These are phyloP conservation scores for Leptodontidium sp. DNA, from an alignment of 2,329 filamentous ascomycete species.

Conservation along the genomic window DNA sequence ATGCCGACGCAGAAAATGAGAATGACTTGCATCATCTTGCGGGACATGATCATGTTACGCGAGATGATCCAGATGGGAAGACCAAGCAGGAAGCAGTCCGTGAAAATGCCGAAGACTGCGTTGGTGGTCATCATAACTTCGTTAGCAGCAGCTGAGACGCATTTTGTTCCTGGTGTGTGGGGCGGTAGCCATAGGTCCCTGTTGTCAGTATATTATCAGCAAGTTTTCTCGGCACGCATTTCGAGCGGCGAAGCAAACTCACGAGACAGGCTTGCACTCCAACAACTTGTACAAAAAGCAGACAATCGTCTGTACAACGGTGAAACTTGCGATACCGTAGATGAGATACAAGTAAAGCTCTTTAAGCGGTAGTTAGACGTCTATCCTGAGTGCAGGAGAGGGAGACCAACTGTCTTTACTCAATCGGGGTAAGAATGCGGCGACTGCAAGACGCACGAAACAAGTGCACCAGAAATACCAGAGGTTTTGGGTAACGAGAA, in stretches of 20 bases:
- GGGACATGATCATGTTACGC: conserved; percentile 47
- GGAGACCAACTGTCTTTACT: conserved; percentile 46
- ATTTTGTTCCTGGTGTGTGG: conserved; percentile 15
- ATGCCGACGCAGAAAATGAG: conserved; percentile 49
- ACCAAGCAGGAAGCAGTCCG: conserved; percentile 49
- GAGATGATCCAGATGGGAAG: conserved; percentile 51
- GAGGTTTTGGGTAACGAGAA: conserved; percentile 29
- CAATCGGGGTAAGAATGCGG: conserved; percentile 48
- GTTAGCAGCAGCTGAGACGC: conserved; percentile 30
- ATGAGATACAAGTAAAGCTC: conserved; percentile 17
- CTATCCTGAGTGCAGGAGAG: not conserved
- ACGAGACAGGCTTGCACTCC: conserved; percentile 18
- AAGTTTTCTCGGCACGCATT: not conserved
- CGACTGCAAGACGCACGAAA: conserved; percentile 47
- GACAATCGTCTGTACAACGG: conserved; percentile 16
- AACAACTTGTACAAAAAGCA: conserved; percentile 16
- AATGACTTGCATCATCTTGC: conserved; percentile 23
- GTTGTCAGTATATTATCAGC: not conserved
- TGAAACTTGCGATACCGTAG: conserved; percentile 12
- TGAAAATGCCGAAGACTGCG: conserved; percentile 44
- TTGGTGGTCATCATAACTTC: conserved; percentile 48
- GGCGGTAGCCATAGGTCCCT: conserved; percentile 29
- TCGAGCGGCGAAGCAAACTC: not conserved
- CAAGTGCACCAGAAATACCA: conserved; percentile 46
- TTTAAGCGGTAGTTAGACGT: not conserved